A percentile compares a stretch with the other conserved stretches of the same genome.
Evolutionary conservation across 208 protist species (phyloP).

Genomic region (Trichomonas gallinae): DNA sequence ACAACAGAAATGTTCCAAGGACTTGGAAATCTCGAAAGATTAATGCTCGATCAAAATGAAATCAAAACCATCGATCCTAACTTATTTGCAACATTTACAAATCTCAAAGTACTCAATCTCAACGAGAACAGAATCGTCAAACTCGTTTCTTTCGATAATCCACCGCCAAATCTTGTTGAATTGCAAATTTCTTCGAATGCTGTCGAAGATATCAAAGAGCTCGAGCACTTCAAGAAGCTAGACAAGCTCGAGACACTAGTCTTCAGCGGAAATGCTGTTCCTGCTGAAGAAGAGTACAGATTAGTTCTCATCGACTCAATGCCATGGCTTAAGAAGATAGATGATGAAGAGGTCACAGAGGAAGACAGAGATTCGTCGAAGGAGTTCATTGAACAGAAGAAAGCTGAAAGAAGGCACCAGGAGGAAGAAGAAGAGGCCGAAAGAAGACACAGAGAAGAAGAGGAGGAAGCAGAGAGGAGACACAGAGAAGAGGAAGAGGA

Average conservation of each 20-base stretch:
- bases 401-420: background rate
- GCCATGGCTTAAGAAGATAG: background rate
- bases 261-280: background rate
- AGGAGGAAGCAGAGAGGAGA: background rate
- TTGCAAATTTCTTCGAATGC: background rate
- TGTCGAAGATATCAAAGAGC: background rate
- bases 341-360: background rate
- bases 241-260: background rate
- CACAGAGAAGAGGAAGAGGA: background rate
- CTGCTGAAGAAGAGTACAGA: background rate
- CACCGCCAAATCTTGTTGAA: background rate
- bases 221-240: background rate
- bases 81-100: background rate
- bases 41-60: background rate
- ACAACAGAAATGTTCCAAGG: background rate
- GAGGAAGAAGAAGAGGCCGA: background rate
- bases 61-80: background rate
- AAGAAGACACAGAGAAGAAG: conserved; percentile 1
- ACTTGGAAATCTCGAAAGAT: background rate
- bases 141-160: background rate
- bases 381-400: background rate
- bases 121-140: background rate
- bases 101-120: background rate
- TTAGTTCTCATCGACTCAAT: background rate
- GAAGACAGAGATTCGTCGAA: background rate